Percentiles rank a stretch among this genome's conserved stretches.
Conservation (phyloP, 164 flowering plant genomes). For the Vitis riparia region DNA sequence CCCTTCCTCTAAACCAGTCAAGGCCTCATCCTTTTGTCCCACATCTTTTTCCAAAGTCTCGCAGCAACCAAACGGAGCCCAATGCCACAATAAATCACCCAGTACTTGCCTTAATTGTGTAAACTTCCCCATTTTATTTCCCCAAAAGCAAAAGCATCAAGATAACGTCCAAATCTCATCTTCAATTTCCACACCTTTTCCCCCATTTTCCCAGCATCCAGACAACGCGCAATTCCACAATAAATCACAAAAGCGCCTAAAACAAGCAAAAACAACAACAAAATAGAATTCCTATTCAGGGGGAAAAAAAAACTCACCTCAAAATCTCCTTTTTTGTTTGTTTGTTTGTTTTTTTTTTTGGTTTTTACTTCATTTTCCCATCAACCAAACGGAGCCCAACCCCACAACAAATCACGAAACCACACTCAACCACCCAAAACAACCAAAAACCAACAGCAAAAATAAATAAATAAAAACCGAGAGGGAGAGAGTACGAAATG, state of each 20-base stretch:
- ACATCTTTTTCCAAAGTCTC: too few relatives aligned
- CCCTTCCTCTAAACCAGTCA: too few relatives aligned
- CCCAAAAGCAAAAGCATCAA: neutral
- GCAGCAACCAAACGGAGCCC: too few relatives aligned
- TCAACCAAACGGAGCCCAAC: too few relatives aligned
- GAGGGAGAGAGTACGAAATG: slow-evolving; percentile 48
- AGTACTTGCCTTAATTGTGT: too few relatives aligned
- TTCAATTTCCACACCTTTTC: neutral
- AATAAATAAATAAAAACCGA: slow-evolving; percentile 1
- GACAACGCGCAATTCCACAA: neutral
- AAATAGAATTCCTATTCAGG: neutral
- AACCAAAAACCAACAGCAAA: neutral
- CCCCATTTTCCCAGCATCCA: neutral
- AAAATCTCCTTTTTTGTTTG: too few relatives aligned
- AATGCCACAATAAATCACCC: too few relatives aligned
- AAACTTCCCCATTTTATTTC: too few relatives aligned
- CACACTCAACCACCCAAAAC: neutral
- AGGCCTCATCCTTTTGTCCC: too few relatives aligned
- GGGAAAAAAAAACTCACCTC: neutral
- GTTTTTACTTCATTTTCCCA: too few relatives aligned
- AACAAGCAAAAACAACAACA: neutral
- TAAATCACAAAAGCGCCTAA: neutral
- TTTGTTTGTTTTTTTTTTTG: too few relatives aligned
- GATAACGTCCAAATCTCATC: neutral
- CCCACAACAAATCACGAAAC: too few relatives aligned